A percentile compares a stretch with the other conserved stretches of the same genome.
These are phyloP conservation scores for Adansonia rubrostipa DNA, from an alignment of 441 rosid genomes.

Conservation along the genomic window DNA sequence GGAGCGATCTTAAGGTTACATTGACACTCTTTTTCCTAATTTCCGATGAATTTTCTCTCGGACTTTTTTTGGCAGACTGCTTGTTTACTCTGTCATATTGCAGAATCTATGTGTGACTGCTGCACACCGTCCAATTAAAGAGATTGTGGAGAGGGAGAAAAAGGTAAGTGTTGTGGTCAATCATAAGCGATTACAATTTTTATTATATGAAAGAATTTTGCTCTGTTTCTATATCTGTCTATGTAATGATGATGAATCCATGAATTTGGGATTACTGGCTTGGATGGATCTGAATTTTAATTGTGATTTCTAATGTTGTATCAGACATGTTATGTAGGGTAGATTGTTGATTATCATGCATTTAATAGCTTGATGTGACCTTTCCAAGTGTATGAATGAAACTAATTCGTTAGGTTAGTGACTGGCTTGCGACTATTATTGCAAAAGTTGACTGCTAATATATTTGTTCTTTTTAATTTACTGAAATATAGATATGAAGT, in stretches of 20 bases:
- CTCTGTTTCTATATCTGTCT: too few species aligned
- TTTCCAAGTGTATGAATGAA: not conserved
- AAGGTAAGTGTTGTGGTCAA: conserved; percentile 41
- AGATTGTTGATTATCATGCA: not conserved
- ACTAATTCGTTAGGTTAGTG: not conserved
- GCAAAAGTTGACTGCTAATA: not conserved
- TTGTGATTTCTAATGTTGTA: not conserved
- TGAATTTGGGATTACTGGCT: not conserved
- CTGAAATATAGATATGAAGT: too few species aligned
- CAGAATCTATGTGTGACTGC: conserved; percentile 80
- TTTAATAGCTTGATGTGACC: not conserved
- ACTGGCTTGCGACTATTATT: not conserved
- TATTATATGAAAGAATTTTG: not conserved
- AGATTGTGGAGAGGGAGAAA: conserved; percentile 73
- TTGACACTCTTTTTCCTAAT: conserved; percentile 17
- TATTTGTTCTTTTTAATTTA: too few species aligned
- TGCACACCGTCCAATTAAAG: conserved; percentile 75
- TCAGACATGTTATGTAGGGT: not conserved
- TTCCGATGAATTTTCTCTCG: not conserved
- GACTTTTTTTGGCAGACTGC: conserved; percentile 14
- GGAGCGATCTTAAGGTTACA: conserved; percentile 89
- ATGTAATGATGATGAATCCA: too few species aligned
- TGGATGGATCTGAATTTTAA: not conserved
- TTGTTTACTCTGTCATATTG: conserved; percentile 19
- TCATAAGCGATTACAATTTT: not conserved